Evolutionary conservation across 495 filamentous ascomycete genomes (phyloP).

Genomic region (Penicillium diatomitis): DNA sequence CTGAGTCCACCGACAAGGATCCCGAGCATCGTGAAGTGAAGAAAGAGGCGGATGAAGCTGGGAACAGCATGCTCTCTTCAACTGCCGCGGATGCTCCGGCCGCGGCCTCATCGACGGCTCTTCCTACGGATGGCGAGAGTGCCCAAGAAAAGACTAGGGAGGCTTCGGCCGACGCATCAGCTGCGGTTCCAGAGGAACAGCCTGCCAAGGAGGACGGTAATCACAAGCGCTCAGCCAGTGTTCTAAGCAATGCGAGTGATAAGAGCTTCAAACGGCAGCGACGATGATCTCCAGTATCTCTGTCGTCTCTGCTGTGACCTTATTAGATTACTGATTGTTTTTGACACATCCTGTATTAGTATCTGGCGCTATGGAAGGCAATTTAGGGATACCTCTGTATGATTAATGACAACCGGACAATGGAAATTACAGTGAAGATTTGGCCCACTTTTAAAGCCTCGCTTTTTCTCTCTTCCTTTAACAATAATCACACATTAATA

Average conservation of each 20-base stretch:
- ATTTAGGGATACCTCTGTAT: slow-evolving; percentile 25
- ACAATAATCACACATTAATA: not conserved
- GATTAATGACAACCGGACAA: slow-evolving; percentile 24
- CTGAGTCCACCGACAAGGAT: slow-evolving; percentile 9
- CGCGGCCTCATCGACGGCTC: too few relatives aligned
- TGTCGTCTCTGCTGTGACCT: not conserved
- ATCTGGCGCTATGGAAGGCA: slow-evolving; percentile 3
- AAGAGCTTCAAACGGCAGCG: slow-evolving; percentile 64
- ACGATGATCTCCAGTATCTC: slow-evolving; percentile 37
- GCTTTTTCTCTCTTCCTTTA: slow-evolving; percentile 1
- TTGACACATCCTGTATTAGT: slow-evolving; percentile 8
- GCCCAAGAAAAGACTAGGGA: slow-evolving; percentile 5
- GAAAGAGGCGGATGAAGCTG: slow-evolving; percentile 27
- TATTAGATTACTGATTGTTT: slow-evolving; percentile 5
- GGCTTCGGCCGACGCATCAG: slow-evolving; percentile 9
- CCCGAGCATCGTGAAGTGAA: slow-evolving; percentile 28
- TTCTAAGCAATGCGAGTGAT: slow-evolving; percentile 57
- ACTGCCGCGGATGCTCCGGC: slow-evolving; percentile 7
- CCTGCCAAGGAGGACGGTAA: slow-evolving; percentile 20
- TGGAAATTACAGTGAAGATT: slow-evolving; percentile 12
- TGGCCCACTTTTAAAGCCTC: not conserved
- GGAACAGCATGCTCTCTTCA: slow-evolving; percentile 8
- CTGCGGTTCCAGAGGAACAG: slow-evolving; percentile 6
- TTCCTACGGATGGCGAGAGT: not conserved
- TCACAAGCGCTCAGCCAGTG: slow-evolving; percentile 70